Evolutionary conservation across 2,329 filamentous ascomycete genomes (phyloP).

Genomic region (Plectosphaerella cucumerina): DNA sequence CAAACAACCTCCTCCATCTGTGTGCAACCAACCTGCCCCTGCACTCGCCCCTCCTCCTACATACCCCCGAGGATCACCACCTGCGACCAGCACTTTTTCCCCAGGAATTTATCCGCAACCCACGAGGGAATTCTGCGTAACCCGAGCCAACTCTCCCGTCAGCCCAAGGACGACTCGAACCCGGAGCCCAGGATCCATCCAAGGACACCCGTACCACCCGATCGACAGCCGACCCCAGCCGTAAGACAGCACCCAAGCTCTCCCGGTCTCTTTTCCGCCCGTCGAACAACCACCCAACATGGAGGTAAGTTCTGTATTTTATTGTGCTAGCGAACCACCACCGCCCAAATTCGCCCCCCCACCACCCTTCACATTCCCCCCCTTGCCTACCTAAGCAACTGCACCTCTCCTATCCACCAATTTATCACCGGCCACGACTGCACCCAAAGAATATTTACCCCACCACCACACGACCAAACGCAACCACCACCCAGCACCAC

Average conservation of each 20-base stretch:
- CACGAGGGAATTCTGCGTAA: not conserved
- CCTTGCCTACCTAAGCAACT: not conserved
- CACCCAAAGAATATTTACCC: conserved; percentile 1
- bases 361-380: conserved; percentile 12
- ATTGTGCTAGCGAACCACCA: conserved; percentile 4
- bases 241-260: too few relatives aligned
- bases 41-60: conserved; percentile 1
- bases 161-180: too few relatives aligned
- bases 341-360: conserved; percentile 10
- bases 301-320: conserved; percentile 22
- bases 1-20: not conserved
- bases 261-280: not conserved
- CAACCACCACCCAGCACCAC: not conserved
- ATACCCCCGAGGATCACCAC: too few relatives aligned
- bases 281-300: conserved; percentile 18
- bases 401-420: not conserved
- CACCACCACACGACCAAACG: not conserved
- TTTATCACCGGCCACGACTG: too few relatives aligned
- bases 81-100: not conserved
- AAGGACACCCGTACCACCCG: too few relatives aligned
- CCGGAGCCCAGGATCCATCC: too few relatives aligned
- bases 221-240: too few relatives aligned
- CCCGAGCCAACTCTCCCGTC: too few relatives aligned
- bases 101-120: not conserved
- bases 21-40: not conserved